A percentile compares a stretch with the other conserved stretches of the same genome.
Evolutionary conservation across 2,329 filamentous ascomycete species (phyloP).

Genomic region (Botryotinia narcissicola): DNA sequence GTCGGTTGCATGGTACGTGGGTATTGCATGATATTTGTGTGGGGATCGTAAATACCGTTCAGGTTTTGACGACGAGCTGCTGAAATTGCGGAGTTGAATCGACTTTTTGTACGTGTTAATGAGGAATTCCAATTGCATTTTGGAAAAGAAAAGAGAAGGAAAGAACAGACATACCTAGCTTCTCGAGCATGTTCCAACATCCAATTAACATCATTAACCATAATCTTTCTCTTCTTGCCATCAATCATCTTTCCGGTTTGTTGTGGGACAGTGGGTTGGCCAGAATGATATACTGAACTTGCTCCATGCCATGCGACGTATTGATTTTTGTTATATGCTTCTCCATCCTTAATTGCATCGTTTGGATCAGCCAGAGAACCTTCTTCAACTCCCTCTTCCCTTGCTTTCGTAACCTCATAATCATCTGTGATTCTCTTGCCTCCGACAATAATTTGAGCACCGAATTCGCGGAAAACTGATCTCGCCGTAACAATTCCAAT

Average conservation of each 20-base stretch:
- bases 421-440: slow-evolving; percentile 85
- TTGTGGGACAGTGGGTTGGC: slow-evolving; percentile 71
- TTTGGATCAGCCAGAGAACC: slow-evolving; percentile 90
- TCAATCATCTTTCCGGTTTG: slow-evolving; percentile 71
- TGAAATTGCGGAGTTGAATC: slow-evolving; percentile 76
- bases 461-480: slow-evolving; percentile 96
- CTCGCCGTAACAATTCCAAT: slow-evolving; percentile 96
- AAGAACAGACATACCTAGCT: slow-evolving; percentile 64
- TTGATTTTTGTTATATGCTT: slow-evolving; percentile 97
- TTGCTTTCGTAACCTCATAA: slow-evolving; percentile 75
- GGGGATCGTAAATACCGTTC: slow-evolving; percentile 82
- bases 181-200: slow-evolving; percentile 91
- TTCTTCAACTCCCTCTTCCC: slow-evolving; percentile 75
- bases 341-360: slow-evolving; percentile 73
- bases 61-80: slow-evolving; percentile 63
- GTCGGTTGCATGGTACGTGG: slow-evolving; percentile 88
- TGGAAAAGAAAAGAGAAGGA: background rate
- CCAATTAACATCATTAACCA: slow-evolving; percentile 93
- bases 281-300: slow-evolving; percentile 90
- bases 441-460: slow-evolving; percentile 88
- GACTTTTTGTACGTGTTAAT: slow-evolving; percentile 49
- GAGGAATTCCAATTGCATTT: slow-evolving; percentile 18
- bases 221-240: slow-evolving; percentile 78
- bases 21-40: slow-evolving; percentile 89
- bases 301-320: slow-evolving; percentile 99